Percentiles rank a stretch among this genome's conserved stretches.
Evolutionary conservation across 208 protist species (phyloP).

Genomic region (Leptomonas seymouri): DNA sequence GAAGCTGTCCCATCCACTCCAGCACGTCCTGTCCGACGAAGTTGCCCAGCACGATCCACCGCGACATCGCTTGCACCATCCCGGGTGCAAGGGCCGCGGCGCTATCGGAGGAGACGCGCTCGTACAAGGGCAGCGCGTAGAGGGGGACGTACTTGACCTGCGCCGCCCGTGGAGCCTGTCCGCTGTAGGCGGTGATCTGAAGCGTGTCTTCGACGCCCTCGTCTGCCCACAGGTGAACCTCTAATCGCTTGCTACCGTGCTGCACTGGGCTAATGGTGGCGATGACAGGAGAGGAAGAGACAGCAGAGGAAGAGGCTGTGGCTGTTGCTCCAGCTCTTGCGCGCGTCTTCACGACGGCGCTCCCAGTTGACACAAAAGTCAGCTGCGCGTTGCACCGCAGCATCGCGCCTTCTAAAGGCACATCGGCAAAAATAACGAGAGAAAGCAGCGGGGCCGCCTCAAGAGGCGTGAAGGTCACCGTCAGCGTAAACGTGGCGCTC

Average conservation of each 20-base stretch:
- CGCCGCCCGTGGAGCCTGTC: conserved; percentile 67
- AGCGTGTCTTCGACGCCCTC: conserved; percentile 57
- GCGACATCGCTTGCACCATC: conserved; percentile 47
- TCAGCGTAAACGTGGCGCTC: conserved; percentile 66
- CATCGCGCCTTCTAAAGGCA: conserved; percentile 53
- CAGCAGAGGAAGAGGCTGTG: background rate
- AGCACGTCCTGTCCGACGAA: conserved; percentile 56
- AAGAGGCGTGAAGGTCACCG: conserved; percentile 52
- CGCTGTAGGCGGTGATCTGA: conserved; percentile 45
- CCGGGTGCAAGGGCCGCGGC: conserved; percentile 23
- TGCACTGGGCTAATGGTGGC: conserved; percentile 31
- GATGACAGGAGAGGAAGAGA: conserved; percentile 2
- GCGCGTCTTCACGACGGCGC: conserved; percentile 34
- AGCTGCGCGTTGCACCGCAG: conserved; percentile 49
- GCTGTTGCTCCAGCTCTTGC: background rate
- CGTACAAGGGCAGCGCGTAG: conserved; percentile 67
- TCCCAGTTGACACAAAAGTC: conserved; percentile 49
- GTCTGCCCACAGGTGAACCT: conserved; percentile 60
- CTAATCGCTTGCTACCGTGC: conserved; percentile 39
- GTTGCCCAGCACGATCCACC: conserved; percentile 47
- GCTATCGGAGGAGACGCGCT: conserved; percentile 47
- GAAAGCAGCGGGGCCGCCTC: conserved; percentile 56
- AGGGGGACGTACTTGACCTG: conserved; percentile 66
- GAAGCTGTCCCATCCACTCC: conserved; percentile 61
- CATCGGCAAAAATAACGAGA: conserved; percentile 59